Conservation (phyloP, 2,329 filamentous ascomycete genomes). For the Fusarium napiforme region DNA sequence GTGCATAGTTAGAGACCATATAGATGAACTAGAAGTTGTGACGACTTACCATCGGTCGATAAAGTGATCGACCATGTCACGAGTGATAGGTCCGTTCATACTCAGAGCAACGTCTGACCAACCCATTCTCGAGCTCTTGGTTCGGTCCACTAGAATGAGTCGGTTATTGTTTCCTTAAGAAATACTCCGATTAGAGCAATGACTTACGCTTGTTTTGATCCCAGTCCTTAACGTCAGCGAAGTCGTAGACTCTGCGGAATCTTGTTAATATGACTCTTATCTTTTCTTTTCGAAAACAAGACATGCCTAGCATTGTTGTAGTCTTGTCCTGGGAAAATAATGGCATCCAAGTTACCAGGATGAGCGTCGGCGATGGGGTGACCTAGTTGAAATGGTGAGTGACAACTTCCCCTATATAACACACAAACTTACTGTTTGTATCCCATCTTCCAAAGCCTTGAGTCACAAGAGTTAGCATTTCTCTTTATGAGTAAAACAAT, state of each 20-base stretch:
- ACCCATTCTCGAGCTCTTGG: constrained; percentile 85
- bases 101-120: constrained; percentile 90
- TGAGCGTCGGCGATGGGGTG: constrained; percentile 89
- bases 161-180: neutral
- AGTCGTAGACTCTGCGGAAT: constrained; percentile 73
- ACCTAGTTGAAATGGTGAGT: constrained; percentile 46
- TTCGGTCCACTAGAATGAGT: constrained; percentile 70
- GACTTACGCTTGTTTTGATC: constrained; percentile 78
- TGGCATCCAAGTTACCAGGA: constrained; percentile 77
- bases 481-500: accelerated
- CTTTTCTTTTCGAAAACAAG: accelerated
- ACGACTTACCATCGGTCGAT: constrained; percentile 76
- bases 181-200: accelerated
- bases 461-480: constrained; percentile 25
- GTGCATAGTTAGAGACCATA: neutral
- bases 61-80: constrained; percentile 82
- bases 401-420: neutral
- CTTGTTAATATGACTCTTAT: neutral
- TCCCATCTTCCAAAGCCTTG: constrained; percentile 84
- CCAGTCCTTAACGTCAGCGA: constrained; percentile 80
- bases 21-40: accelerated
- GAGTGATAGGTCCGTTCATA: constrained; percentile 77
- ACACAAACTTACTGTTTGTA: constrained; percentile 70
- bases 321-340: constrained; percentile 89
- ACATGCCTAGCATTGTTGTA: constrained; percentile 80